These are phyloP conservation scores for Scutellaria galericulata DNA, from an alignment of 257 asterid genomes.

Conservation along the genomic window DNA sequence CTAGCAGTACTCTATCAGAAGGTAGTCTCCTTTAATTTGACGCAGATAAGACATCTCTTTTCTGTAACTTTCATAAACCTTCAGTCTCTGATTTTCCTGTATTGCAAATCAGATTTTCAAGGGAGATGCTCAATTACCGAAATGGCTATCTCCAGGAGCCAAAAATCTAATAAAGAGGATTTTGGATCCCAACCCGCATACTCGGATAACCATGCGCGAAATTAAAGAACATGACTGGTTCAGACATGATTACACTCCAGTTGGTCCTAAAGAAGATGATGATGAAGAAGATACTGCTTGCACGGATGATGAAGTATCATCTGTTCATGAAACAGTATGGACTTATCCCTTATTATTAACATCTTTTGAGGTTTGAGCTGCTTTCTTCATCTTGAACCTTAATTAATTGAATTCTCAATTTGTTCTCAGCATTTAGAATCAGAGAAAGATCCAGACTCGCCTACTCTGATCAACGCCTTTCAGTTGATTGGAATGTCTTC, in stretches of 20 bases:
- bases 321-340: constrained; percentile 55
- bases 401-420: constrained; percentile 14
- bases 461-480: constrained; percentile 77
- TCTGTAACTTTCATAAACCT: constrained; percentile 14
- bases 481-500: constrained; percentile 96
- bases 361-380: constrained; percentile 25
- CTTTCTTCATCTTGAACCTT: constrained; percentile 5
- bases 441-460: constrained; percentile 59
- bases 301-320: constrained; percentile 56
- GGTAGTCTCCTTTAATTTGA: constrained; percentile 46
- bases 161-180: constrained; percentile 77
- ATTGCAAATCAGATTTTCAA: constrained; percentile 69
- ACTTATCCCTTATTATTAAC: constrained; percentile 16
- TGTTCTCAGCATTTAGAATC: constrained; percentile 52
- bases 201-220: constrained; percentile 71
- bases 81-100: constrained; percentile 16
- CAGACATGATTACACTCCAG: constrained; percentile 72
- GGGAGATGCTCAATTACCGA: constrained; percentile 87
- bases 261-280: constrained; percentile 60
- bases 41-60: background rate
- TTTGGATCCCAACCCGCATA: constrained; percentile 85
- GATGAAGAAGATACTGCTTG: constrained; percentile 56
- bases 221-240: constrained; percentile 85
- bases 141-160: constrained; percentile 92
- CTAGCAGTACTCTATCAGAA: constrained; percentile 95